Evolutionary conservation across 2,329 filamentous ascomycete species (phyloP).

Genomic region (Reticulascus tulasneorum): DNA sequence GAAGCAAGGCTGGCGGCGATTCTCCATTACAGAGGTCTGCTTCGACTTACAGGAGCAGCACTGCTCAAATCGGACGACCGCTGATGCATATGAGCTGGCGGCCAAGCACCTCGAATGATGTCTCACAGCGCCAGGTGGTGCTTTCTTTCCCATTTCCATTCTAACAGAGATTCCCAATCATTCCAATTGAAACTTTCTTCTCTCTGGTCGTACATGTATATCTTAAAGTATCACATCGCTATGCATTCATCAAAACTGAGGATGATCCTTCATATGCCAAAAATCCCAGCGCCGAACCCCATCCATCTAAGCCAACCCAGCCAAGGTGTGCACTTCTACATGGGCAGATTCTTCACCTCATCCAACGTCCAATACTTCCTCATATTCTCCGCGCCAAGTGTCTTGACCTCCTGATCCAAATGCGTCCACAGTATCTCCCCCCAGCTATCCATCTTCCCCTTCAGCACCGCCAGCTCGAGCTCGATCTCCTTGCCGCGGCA

Average conservation of each 20-base stretch:
- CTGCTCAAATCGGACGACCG: too few species aligned
- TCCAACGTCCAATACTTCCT: conserved; percentile 72
- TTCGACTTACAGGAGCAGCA: too few species aligned
- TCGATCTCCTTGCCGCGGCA: conserved; percentile 62
- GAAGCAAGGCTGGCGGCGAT: too few species aligned
- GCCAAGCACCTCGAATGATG: too few species aligned
- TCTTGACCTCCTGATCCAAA: conserved; percentile 77
- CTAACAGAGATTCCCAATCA: too few species aligned
- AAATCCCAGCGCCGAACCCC: not conserved
- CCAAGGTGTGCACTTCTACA: conserved; percentile 49
- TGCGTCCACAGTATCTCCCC: conserved; percentile 76
- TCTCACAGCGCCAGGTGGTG: too few species aligned
- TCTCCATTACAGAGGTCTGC: too few species aligned
- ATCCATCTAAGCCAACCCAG: not conserved
- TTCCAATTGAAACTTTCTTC: too few species aligned
- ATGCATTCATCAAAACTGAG: not conserved
- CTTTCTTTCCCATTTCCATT: too few species aligned
- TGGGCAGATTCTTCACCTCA: conserved; percentile 68
- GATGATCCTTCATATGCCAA: not conserved
- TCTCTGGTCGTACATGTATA: too few species aligned
- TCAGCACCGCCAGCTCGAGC: conserved; percentile 55
- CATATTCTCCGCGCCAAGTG: conserved; percentile 84
- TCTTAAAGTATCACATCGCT: not conserved
- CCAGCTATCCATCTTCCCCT: conserved; percentile 72
- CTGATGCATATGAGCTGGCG: too few species aligned